Evolutionary conservation across 352 stramenopile species (phyloP).

Genomic region (Phytophthora syringae): DNA sequence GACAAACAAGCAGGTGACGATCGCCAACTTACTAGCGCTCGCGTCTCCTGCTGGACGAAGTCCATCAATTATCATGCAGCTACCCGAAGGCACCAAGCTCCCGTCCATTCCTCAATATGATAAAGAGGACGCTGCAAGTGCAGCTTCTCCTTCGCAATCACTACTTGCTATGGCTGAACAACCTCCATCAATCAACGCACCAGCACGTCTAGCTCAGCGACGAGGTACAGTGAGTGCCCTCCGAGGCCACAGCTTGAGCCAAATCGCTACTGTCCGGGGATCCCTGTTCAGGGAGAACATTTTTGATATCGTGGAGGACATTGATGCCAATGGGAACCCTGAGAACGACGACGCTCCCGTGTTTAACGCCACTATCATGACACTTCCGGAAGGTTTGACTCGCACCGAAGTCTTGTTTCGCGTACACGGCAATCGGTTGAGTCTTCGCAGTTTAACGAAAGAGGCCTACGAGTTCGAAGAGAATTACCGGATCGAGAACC

Average conservation of each 20-base stretch:
- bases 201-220: slow-evolving; percentile 27
- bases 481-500: slow-evolving; percentile 77
- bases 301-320: slow-evolving; percentile 81
- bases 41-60: slow-evolving; percentile 8
- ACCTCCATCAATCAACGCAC: slow-evolving; percentile 6
- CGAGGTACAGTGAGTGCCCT: slow-evolving; percentile 47
- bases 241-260: slow-evolving; percentile 41
- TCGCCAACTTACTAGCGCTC: slow-evolving; percentile 29
- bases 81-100: slow-evolving; percentile 23
- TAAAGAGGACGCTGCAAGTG: slow-evolving; percentile 4
- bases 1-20: slow-evolving; percentile 16
- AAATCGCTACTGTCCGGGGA: slow-evolving; percentile 35
- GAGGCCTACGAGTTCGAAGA: slow-evolving; percentile 77
- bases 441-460: slow-evolving; percentile 41
- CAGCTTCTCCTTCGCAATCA: slow-evolving; percentile 3
- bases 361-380: slow-evolving; percentile 75
- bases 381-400: slow-evolving; percentile 72
- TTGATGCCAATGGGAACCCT: slow-evolving; percentile 44
- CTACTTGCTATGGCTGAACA: slow-evolving; percentile 18
- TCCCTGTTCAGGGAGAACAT: slow-evolving; percentile 74
- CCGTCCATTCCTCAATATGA: slow-evolving; percentile 22
- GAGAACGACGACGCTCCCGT: slow-evolving; percentile 24
- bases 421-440: slow-evolving; percentile 47
- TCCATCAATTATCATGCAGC: slow-evolving; percentile 23
- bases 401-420: slow-evolving; percentile 70